Percentiles rank a stretch among this genome's conserved stretches.
These are phyloP conservation scores for Mesembryanthemum crystallinum DNA, from an alignment of 148 eudicot genomes.

Conservation along the genomic window DNA sequence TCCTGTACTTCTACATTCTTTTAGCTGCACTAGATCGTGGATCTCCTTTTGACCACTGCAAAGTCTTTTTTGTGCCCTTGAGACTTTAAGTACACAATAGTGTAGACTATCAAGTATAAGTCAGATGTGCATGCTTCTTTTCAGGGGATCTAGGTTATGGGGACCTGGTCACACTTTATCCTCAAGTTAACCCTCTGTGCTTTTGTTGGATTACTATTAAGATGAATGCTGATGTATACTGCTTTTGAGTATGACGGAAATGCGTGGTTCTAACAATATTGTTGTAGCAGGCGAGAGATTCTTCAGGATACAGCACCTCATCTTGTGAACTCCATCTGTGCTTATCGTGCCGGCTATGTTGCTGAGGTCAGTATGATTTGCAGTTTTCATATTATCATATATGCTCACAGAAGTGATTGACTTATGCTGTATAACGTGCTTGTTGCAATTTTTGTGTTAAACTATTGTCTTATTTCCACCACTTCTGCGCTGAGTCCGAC, in stretches of 20 bases:
- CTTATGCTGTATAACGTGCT: not conserved
- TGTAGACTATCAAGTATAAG: not conserved
- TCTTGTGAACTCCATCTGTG: constrained; percentile 58
- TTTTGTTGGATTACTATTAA: not conserved
- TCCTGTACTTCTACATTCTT: not conserved
- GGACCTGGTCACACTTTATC: not conserved
- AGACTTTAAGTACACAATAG: not conserved
- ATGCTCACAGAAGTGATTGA: not conserved
- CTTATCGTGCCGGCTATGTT: constrained; percentile 88
- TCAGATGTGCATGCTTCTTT: constrained; percentile 5
- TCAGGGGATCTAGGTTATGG: not conserved
- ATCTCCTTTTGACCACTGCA: not conserved
- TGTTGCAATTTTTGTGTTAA: not conserved
- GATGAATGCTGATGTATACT: not conserved
- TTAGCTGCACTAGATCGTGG: not conserved
- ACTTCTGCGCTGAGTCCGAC: not conserved
- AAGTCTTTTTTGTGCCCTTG: not conserved
- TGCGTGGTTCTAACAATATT: not conserved
- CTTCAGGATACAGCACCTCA: constrained; percentile 81
- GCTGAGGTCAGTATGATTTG: constrained; percentile 60
- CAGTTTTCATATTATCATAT: not conserved
- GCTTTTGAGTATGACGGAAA: not conserved
- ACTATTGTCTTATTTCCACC: constrained; percentile 1
- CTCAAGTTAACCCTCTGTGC: not conserved
- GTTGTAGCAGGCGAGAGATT: constrained; percentile 73